Evolutionary conservation across 495 filamentous ascomycete genomes (phyloP).

Genomic region (Trichocladium antarcticum): DNA sequence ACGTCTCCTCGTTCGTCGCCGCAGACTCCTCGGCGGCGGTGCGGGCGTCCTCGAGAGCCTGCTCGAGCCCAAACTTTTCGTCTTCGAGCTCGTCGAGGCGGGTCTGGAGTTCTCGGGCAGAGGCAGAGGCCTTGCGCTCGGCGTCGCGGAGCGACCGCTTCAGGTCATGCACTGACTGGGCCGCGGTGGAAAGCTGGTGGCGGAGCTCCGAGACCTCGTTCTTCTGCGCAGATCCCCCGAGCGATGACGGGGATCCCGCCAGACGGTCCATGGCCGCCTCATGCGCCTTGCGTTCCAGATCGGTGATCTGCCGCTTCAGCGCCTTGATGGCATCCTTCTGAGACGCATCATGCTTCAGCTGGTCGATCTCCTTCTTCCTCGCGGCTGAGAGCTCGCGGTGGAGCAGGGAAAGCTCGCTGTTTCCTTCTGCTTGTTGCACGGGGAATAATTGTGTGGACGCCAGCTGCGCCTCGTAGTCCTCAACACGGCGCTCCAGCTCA

Average conservation of each 20-base stretch:
- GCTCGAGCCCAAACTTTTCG: conserved; percentile 72
- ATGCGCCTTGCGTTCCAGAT: conserved; percentile 38
- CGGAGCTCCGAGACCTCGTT: conserved; percentile 52
- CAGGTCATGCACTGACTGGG: conserved; percentile 48
- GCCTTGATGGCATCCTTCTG: conserved; percentile 45
- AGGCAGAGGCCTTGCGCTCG: conserved; percentile 70
- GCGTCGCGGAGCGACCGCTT: conserved; percentile 34
- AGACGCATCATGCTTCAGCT: conserved; percentile 50
- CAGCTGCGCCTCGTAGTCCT: conserved; percentile 48
- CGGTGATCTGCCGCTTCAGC: conserved; percentile 38
- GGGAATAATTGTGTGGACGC: conserved; percentile 43
- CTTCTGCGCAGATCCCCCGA: conserved; percentile 43
- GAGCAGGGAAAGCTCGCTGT: conserved; percentile 46
- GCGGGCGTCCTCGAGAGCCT: conserved; percentile 66
- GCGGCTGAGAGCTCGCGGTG: conserved; percentile 52
- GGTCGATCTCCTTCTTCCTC: conserved; percentile 50
- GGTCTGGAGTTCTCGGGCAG: conserved; percentile 70
- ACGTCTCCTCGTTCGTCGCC: conserved; percentile 64
- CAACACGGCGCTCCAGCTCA: conserved; percentile 47
- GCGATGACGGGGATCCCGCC: conserved; percentile 24
- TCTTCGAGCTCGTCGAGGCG: conserved; percentile 84
- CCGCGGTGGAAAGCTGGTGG: conserved; percentile 50
- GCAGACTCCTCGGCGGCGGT: conserved; percentile 69
- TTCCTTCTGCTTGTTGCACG: conserved; percentile 36
- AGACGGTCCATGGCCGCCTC: conserved; percentile 34